These are phyloP conservation scores for Hanseniaspora hatyaiensis DNA, from an alignment of 805 yeast genomes.

Conservation along the genomic window DNA sequence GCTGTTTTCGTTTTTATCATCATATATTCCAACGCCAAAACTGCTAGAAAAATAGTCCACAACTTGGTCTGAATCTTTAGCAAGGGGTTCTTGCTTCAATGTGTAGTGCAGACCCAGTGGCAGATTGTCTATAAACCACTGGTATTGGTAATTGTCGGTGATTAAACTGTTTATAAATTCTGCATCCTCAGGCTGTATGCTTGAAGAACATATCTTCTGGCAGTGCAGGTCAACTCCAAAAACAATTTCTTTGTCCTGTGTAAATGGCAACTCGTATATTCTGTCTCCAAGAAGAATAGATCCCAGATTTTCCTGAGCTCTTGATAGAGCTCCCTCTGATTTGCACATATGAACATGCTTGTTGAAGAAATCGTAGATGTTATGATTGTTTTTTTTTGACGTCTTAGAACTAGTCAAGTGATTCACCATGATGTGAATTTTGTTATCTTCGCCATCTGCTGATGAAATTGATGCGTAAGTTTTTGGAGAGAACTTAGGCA, in stretches of 20 bases:
- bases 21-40: conserved; percentile 64
- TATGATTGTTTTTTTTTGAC: conserved; percentile 39
- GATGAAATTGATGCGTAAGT: conserved; percentile 41
- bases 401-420: conserved; percentile 53
- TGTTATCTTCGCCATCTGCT: conserved; percentile 40
- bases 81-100: conserved; percentile 31
- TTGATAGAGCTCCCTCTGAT: conserved; percentile 39
- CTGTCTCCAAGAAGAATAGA: conserved; percentile 92
- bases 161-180: conserved; percentile 68
- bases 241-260: conserved; percentile 54
- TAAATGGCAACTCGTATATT: conserved; percentile 83
- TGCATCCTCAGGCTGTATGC: conserved; percentile 54
- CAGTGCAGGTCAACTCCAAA: conserved; percentile 48
- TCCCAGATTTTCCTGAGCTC: conserved; percentile 83
- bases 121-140: conserved; percentile 90
- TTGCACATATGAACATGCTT: conserved; percentile 72
- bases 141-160: conserved; percentile 70
- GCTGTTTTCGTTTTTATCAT: conserved; percentile 30
- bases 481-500: conserved; percentile 95
- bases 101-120: conserved; percentile 53
- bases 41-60: conserved; percentile 66
- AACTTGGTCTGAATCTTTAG: conserved; percentile 40
- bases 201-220: conserved; percentile 47
- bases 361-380: conserved; percentile 71
- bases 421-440: conserved; percentile 70